Percentiles rank a stretch among this genome's conserved stretches.
phyloP scores from a whole-genome alignment of 2,329 filamentous ascomycete genomes.

The Hypocrella siamensis region DNA sequence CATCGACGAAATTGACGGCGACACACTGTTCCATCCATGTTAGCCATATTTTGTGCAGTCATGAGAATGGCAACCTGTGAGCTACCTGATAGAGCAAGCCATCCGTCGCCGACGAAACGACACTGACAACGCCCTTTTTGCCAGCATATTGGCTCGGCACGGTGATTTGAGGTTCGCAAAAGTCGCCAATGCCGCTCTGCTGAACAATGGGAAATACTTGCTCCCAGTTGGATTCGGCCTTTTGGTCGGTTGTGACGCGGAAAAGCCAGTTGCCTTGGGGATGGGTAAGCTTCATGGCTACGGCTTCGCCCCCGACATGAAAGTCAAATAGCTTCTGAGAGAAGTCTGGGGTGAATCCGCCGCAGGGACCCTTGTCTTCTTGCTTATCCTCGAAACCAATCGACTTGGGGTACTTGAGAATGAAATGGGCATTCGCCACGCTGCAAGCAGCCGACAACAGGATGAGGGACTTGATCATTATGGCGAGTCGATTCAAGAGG shows the following conservation, averaged over 20 bases:
- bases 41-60: background rate
- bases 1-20: conserved; percentile 37
- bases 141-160: conserved; percentile 35
- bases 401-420: conserved; percentile 28
- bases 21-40: conserved; percentile 25
- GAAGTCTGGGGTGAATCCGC: conserved; percentile 33
- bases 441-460: conserved; percentile 21
- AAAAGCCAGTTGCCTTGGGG: conserved; percentile 39
- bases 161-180: conserved; percentile 33
- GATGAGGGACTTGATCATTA: conserved; percentile 12
- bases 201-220: conserved; percentile 35
- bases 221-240: conserved; percentile 33
- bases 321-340: conserved; percentile 33
- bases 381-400: conserved; percentile 33
- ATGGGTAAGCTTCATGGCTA: conserved; percentile 32
- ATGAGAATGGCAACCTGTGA: background rate
- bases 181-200: conserved; percentile 38
- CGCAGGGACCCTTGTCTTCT: conserved; percentile 32
- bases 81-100: conserved; percentile 40
- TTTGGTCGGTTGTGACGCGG: conserved; percentile 37
- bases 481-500: background rate
- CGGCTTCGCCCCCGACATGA: conserved; percentile 39
- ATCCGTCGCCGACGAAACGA: conserved; percentile 36
- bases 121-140: conserved; percentile 35
- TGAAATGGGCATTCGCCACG: conserved; percentile 36